phyloP scores from a whole-genome alignment of 1,139 yeast genomes.

The Yamadazyma blattariae region DNA sequence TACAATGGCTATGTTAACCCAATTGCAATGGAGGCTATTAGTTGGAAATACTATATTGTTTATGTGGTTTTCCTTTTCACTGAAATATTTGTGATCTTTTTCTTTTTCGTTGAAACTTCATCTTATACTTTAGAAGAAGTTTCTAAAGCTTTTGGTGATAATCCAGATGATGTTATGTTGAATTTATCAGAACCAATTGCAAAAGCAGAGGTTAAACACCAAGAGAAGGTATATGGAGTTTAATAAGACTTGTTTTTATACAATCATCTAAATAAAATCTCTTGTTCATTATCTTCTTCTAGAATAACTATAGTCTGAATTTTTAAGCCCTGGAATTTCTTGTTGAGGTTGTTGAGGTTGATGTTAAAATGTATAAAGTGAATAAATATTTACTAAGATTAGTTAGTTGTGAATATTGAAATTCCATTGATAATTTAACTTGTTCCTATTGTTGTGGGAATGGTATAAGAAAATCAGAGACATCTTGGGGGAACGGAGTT shows the following conservation, averaged over 20 bases:
- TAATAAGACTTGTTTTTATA: too few species aligned
- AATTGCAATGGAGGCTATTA: slow-evolving; percentile 18
- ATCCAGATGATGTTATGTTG: slow-evolving; percentile 10
- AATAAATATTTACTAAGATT: too few species aligned
- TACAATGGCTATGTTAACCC: slow-evolving; percentile 20
- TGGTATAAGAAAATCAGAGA: too few species aligned
- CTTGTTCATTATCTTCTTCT: too few species aligned
- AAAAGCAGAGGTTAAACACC: slow-evolving; percentile 8
- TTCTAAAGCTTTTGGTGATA: slow-evolving; percentile 31
- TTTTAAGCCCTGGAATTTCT: too few species aligned
- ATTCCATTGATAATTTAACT: too few species aligned
- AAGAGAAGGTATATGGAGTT: slow-evolving; percentile 7
- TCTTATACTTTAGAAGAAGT: slow-evolving; percentile 26
- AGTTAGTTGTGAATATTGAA: too few species aligned
- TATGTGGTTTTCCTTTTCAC: slow-evolving; percentile 28
- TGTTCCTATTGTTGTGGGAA: too few species aligned
- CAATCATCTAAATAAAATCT: not conserved
- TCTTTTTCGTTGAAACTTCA: slow-evolving; percentile 27
- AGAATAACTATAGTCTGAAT: too few species aligned
- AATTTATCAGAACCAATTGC: not conserved
- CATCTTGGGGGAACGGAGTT: too few species aligned
- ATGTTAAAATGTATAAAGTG: too few species aligned
- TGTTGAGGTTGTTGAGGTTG: too few species aligned
- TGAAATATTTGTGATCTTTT: slow-evolving; percentile 17
- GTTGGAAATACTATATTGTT: slow-evolving; percentile 19